Evolutionary conservation across 106 monocot genomes (phyloP).

Genomic region (Allium fistulosum): DNA sequence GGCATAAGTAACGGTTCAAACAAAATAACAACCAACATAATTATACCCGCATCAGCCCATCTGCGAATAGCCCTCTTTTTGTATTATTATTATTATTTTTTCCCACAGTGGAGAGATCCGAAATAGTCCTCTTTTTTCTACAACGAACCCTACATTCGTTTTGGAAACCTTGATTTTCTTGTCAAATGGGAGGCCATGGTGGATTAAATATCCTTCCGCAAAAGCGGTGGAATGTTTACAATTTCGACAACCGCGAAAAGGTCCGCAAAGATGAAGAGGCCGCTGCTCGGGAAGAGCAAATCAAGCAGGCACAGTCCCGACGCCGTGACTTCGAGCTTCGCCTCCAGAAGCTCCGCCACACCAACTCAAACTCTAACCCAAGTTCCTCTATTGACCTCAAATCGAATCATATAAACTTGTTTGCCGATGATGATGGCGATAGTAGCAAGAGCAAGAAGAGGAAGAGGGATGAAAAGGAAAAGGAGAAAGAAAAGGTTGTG

Average conservation of each 20-base stretch:
- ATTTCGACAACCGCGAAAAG: conserved; percentile 94
- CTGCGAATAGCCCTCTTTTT: too few species aligned
- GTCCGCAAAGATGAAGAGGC: conserved; percentile 86
- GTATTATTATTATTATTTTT: too few species aligned
- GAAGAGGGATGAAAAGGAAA: conserved; percentile 17
- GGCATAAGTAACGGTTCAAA: too few species aligned
- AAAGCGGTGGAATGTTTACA: conserved; percentile 99
- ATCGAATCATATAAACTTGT: conserved; percentile 63
- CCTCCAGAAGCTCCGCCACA: conserved; percentile 56
- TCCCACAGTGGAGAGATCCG: too few species aligned
- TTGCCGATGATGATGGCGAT: conserved; percentile 20
- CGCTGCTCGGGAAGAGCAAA: conserved; percentile 83
- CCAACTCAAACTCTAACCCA: conserved; percentile 29
- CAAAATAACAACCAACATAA: too few species aligned
- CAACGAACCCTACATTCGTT: too few species aligned
- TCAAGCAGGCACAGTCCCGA: conserved; percentile 62
- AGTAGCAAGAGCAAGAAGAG: neutral
- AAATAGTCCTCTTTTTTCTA: too few species aligned
- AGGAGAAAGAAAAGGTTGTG: conserved; percentile 25
- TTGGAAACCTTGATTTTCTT: too few species aligned
- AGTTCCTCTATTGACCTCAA: neutral
- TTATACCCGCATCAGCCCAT: too few species aligned
- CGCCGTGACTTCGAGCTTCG: conserved; percentile 71
- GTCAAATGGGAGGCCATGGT: conserved; percentile 82
- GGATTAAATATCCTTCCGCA: conserved; percentile 93